Base-by-base conservation (phyloP, 2,329 filamentous ascomycete species). In the Akanthomyces muscarius region DNA sequence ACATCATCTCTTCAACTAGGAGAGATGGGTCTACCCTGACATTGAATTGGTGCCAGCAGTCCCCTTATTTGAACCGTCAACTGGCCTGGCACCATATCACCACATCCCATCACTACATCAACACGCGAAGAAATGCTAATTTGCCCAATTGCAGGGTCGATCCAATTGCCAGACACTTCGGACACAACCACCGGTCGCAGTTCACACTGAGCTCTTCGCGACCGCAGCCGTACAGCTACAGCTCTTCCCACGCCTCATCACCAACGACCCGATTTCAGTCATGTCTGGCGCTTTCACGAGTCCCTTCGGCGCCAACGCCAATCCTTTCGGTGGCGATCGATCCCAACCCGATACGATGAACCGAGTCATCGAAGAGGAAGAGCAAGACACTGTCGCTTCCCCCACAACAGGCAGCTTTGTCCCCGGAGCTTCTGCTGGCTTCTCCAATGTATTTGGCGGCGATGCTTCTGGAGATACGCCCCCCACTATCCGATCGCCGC, bases 211-310 rank as follows among this genome's bases (percentile, higher is more conserved):
- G 8, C 44, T 5, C 4, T 36, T 36, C 28, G 11, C 55, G 44
- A 48, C 25, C 23, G 23, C 38, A 18, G 23, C 41, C 53, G 13
- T 30, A 55, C 38, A 16, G 3, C 23, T 23, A 7, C 30, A 11
- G 18, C 30, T 30, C 30, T n/a, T 38, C 18, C 21, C 28, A 58
- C 55, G 6, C 14, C 21, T 11, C 14, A 41, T 25, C 14, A n/a
- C 30, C 50, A 14, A 42, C 16, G 30, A n/a, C 11, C 18, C 28
- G n/a, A 18, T 44, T 23, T 7, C 44, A 50, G 21, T 14, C 44
- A 92, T 93, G 89, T 87, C 91, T 68, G 86, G 87, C 74, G 87
- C 84, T 71, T 95, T 96, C 77, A 89, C 89, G 64, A 92, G 90
- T 75, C 85, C 87, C 55, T 86, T 87, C 67, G 85, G 83, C 75